Evolutionary conservation across 805 yeast species (phyloP), one percentile per base, ranked within the genome.

Genomic region (Candida silvicultrix): DNA sequence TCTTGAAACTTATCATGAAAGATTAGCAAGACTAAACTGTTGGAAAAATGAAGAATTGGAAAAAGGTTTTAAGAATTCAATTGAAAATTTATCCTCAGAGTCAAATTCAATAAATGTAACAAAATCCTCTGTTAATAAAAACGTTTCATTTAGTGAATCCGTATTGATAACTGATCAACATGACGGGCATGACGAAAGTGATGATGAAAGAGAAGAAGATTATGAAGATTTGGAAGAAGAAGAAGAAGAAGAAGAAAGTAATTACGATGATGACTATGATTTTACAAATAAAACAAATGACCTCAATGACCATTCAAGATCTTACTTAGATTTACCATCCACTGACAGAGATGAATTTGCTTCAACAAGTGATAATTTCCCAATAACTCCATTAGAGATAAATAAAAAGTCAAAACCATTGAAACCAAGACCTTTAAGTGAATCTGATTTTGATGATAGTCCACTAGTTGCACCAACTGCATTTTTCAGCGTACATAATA

Each of bases 11-110:
- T 89, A 87, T 50, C 85, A 81, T 41, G 99, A 94, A 65, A 72
- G 98, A 48, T 67, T 94, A 45, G 99, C 99, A 0, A 73, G 98
- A 46, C 70, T 90, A 37, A 94, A 94, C 62, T 87, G 96, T 65
- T 88, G 92, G 79, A 83, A 88, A 54, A 92, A 92, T 65, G 96
- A 88, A 63, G 88, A 84, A 37, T 44, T 55, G 14, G 64, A 59
- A 32, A 56, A 48, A 38, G 49, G 32, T 5, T 50, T 55, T 2
- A 53, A 51, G 40, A 53, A 48, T 14, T 44, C 41, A 4, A 23
- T 45, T 1, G 50, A 52, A 16, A n/a, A n/a, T n/a, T 19, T 10
- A 8, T 9, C 11, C 15, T 18, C 46, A 23, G 40, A 16, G 16
- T 29, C 29, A 19, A 25, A 21, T 22, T n/a, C 32, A 19, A 41